A percentile compares a stretch with the other conserved stretches of the same genome.
Evolutionary conservation across 441 rosid species (phyloP).

Genomic region (Gossypium davidsonii): DNA sequence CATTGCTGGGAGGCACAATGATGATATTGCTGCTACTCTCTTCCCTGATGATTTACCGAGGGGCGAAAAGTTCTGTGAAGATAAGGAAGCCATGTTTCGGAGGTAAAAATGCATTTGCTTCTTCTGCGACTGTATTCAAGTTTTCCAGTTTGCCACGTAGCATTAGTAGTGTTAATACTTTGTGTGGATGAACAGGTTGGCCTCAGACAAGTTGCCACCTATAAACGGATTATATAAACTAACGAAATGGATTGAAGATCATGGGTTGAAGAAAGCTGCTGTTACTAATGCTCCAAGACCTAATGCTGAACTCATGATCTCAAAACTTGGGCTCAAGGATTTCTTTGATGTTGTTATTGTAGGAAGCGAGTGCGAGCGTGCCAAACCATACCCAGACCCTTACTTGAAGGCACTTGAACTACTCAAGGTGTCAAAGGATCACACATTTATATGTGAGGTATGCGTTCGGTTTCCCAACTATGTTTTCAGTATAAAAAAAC

Average conservation of each 20-base stretch:
- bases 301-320: conserved; percentile 81
- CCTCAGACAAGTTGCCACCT: conserved; percentile 47
- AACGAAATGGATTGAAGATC: conserved; percentile 83
- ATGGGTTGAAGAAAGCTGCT: conserved; percentile 76
- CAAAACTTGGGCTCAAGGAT: conserved; percentile 65
- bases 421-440: conserved; percentile 76
- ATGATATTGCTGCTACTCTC: conserved; percentile 54
- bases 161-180: background rate
- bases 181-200: conserved; percentile 46
- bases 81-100: conserved; percentile 78
- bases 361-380: conserved; percentile 72
- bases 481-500: background rate
- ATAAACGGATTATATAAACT: conserved; percentile 60
- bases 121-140: background rate
- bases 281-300: conserved; percentile 86
- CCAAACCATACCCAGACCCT: conserved; percentile 82
- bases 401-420: conserved; percentile 76
- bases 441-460: conserved; percentile 69
- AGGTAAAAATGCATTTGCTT: conserved; percentile 28
- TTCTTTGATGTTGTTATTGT: conserved; percentile 65
- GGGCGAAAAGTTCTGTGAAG: conserved; percentile 52
- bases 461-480: background rate
- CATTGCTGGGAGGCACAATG: conserved; percentile 76
- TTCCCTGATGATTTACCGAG: conserved; percentile 68
- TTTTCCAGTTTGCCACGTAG: background rate